Evolutionary conservation across 2,329 filamentous ascomycete genomes (phyloP).

Genomic region (Phaeosphaeriaceae sp.): DNA sequence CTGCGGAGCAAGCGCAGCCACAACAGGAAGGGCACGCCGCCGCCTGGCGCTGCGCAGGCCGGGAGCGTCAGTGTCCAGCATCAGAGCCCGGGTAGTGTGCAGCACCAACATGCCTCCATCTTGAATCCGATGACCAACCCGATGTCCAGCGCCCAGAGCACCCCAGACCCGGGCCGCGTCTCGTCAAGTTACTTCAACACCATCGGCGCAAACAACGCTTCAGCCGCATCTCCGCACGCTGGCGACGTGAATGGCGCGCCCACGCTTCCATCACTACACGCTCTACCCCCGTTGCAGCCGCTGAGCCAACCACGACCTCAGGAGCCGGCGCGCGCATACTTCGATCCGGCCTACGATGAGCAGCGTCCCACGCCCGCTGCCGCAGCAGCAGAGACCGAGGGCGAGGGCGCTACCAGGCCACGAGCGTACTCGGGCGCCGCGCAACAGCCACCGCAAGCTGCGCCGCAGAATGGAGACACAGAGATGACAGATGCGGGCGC

Average conservation of each 20-base stretch:
- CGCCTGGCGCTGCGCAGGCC: constrained; percentile 14
- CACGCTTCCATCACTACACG: constrained; percentile 31
- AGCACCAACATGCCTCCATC: constrained; percentile 1
- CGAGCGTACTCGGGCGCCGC: constrained; percentile 38
- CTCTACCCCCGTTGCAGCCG: constrained; percentile 36
- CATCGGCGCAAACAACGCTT: constrained; percentile 27
- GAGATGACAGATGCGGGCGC: constrained; percentile 49
- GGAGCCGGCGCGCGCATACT: constrained; percentile 30
- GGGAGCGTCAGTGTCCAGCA: background rate
- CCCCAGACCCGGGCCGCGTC: constrained; percentile 44
- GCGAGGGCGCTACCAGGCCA: constrained; percentile 25
- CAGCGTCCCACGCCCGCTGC: constrained; percentile 21
- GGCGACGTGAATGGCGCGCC: constrained; percentile 38
- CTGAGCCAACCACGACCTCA: constrained; percentile 10
- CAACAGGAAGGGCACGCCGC: constrained; percentile 52
- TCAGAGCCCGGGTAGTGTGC: constrained; percentile 18
- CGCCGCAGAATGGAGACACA: constrained; percentile 47
- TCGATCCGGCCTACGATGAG: constrained; percentile 43
- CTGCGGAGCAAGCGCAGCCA: constrained; percentile 77
- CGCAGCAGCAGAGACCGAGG: constrained; percentile 29
- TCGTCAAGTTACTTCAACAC: constrained; percentile 41
- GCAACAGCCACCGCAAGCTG: constrained; percentile 20
- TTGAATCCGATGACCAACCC: constrained; percentile 26
- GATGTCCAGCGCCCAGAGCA: constrained; percentile 48
- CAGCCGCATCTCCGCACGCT: constrained; percentile 17